phyloP scores from a whole-genome alignment of 805 yeast genomes.

The Yamadazyma laniorum region DNA sequence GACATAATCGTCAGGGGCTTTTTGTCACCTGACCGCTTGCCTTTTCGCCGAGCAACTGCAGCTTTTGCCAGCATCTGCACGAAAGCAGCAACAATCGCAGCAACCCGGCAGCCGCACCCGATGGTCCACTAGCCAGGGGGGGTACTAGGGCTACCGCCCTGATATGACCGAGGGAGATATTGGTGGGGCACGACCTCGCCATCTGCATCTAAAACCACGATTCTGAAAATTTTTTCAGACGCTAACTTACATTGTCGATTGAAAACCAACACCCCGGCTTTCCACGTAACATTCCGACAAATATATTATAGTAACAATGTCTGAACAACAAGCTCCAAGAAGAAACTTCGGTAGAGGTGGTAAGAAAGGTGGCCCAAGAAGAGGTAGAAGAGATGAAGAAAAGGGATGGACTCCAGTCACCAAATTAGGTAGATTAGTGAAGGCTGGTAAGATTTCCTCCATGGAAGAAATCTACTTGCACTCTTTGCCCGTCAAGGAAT shows the following conservation, averaged over 20 bases:
- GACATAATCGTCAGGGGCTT: no score
- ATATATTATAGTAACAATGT: slow-evolving; percentile 13
- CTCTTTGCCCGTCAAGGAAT: slow-evolving; percentile 99
- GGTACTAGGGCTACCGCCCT: no score
- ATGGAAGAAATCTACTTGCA: slow-evolving; percentile 98
- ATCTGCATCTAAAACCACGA: no score
- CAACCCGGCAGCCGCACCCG: no score
- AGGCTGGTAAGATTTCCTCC: slow-evolving; percentile 95
- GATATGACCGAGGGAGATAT: no score
- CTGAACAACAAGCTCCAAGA: slow-evolving; percentile 38
- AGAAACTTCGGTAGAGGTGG: slow-evolving; percentile 58
- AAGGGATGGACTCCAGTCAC: slow-evolving; percentile 99
- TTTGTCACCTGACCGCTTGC: no score
- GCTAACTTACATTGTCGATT: slow-evolving; percentile 43
- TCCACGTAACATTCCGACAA: slow-evolving; percentile 70
- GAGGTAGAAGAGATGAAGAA: slow-evolving; percentile 84
- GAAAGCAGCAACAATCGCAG: no score
- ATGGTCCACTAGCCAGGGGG: no score
- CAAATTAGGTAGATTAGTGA: slow-evolving; percentile 99
- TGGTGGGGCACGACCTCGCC: no score
- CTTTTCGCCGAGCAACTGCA: no score
- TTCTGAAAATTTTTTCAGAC: slow-evolving; percentile 2
- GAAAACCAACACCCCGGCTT: slow-evolving; percentile 71
- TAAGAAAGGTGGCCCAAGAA: slow-evolving; percentile 52
- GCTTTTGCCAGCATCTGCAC: no score